A percentile compares a stretch with the other conserved stretches of the same genome.
phyloP scores from a whole-genome alignment of 169 alveolate genomes.

The Babesia bigemina region DNA sequence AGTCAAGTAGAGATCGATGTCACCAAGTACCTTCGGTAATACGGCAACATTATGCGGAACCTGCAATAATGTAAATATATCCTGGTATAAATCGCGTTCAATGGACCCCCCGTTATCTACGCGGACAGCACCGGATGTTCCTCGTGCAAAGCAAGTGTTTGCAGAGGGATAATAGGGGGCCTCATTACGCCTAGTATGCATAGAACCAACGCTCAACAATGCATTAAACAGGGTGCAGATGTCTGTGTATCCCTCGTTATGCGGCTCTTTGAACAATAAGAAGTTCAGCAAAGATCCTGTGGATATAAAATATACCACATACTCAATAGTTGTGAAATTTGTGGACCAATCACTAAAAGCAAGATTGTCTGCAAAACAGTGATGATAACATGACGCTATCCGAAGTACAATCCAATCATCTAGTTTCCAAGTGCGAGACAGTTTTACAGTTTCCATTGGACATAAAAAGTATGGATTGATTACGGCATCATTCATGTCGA shows the following conservation, averaged over 20 bases:
- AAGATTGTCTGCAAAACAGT: slow-evolving; percentile 6
- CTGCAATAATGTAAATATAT: slow-evolving; percentile 38
- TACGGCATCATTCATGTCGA: neutral
- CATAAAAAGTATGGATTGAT: slow-evolving; percentile 41
- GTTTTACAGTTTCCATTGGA: slow-evolving; percentile 12
- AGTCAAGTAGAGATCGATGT: slow-evolving; percentile 38
- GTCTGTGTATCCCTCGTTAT: neutral
- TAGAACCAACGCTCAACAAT: neutral
- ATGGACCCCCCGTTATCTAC: neutral
- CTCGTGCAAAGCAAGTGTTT: neutral
- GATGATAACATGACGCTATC: slow-evolving; percentile 34
- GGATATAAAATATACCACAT: slow-evolving; percentile 35
- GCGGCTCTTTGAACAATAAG: slow-evolving; percentile 14
- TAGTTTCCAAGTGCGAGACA: slow-evolving; percentile 41
- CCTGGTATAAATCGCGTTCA: slow-evolving; percentile 13
- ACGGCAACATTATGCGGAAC: slow-evolving; percentile 37
- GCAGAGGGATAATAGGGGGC: neutral
- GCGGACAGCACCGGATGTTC: neutral
- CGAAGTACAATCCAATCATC: slow-evolving; percentile 42
- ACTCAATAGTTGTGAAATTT: slow-evolving; percentile 28
- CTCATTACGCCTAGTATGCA: neutral
- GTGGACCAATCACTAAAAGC: slow-evolving; percentile 25
- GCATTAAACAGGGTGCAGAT: slow-evolving; percentile 42
- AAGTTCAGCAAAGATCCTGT: slow-evolving; percentile 57
- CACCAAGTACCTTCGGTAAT: slow-evolving; percentile 51